These are phyloP conservation scores for Solanum arcanum DNA, from an alignment of 257 asterid species.

Conservation along the genomic window DNA sequence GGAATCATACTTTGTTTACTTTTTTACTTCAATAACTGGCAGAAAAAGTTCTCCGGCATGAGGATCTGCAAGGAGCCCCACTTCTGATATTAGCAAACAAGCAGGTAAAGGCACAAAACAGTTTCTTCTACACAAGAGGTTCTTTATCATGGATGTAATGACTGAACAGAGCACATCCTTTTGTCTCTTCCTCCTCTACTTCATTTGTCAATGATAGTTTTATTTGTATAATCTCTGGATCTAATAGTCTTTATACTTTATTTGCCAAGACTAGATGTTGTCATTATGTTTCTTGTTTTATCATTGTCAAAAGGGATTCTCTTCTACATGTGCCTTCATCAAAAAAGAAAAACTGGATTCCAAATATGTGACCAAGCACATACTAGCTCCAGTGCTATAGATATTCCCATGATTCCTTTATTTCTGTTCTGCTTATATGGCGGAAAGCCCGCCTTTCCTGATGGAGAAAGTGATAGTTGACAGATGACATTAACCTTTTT, in stretches of 20 bases:
- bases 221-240: not conserved
- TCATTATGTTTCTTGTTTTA: not conserved
- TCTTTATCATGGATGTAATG: not conserved
- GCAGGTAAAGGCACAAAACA: slow-evolving; percentile 33
- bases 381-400: too few species aligned
- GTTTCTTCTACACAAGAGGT: not conserved
- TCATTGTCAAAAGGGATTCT: not conserved
- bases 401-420: not conserved
- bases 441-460: not conserved
- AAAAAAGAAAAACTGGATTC: not conserved
- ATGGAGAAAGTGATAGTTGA: not conserved
- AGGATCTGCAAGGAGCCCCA: slow-evolving; percentile 85
- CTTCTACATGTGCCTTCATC: not conserved
- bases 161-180: not conserved
- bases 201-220: not conserved
- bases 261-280: not conserved
- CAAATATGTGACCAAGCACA: not conserved
- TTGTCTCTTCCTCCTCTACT: not conserved
- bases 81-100: slow-evolving; percentile 75
- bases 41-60: slow-evolving; percentile 83
- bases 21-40: slow-evolving; percentile 16
- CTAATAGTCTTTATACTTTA: not conserved
- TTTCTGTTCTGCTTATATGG: not conserved
- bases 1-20: not conserved
- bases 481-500: too few species aligned